These are phyloP conservation scores for Xylaria sp. DNA, from an alignment of 2,329 filamentous ascomycete species.

Conservation along the genomic window DNA sequence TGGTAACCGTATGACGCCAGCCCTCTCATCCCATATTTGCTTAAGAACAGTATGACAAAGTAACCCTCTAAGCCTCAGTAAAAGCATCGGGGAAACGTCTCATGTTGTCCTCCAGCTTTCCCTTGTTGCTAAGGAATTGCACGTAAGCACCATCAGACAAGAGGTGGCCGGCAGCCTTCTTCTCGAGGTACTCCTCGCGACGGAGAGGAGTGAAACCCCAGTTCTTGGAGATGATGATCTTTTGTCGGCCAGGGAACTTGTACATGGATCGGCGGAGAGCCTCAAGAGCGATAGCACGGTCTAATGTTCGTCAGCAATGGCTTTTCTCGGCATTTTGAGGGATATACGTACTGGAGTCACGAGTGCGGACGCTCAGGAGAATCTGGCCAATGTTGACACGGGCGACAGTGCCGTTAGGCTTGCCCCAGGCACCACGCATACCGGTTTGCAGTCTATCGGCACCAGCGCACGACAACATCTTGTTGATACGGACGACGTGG, in stretches of 20 bases:
- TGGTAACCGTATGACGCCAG: slow-evolving; percentile 51
- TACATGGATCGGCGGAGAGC: slow-evolving; percentile 99
- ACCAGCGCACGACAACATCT: slow-evolving; percentile 99
- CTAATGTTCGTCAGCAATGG: slow-evolving; percentile 54
- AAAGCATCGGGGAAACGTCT: slow-evolving; percentile 96
- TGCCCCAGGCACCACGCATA: slow-evolving; percentile 99
- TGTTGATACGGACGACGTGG: slow-evolving; percentile 99
- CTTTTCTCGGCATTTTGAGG: neutral
- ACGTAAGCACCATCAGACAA: slow-evolving; percentile 99
- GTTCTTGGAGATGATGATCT: slow-evolving; percentile 99
- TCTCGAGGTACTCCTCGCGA: slow-evolving; percentile 96
- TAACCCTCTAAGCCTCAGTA: slow-evolving; percentile 62
- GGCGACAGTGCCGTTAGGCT: slow-evolving; percentile 98
- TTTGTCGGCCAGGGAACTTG: slow-evolving; percentile 99
- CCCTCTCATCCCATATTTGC: slow-evolving; percentile 50
- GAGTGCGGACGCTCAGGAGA: slow-evolving; percentile 95
- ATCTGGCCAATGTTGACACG: slow-evolving; percentile 99
- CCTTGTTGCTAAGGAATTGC: slow-evolving; percentile 97
- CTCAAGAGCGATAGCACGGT: slow-evolving; percentile 94
- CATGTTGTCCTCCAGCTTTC: slow-evolving; percentile 86
- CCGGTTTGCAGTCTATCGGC: slow-evolving; percentile 99
- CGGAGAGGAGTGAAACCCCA: slow-evolving; percentile 99
- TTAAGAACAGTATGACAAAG: slow-evolving; percentile 41
- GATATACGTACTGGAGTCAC: slow-evolving; percentile 81
- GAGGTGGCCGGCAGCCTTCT: slow-evolving; percentile 92